phyloP scores from a whole-genome alignment of 2,329 filamentous ascomycete species.

The Fusarium fracticaudum region DNA sequence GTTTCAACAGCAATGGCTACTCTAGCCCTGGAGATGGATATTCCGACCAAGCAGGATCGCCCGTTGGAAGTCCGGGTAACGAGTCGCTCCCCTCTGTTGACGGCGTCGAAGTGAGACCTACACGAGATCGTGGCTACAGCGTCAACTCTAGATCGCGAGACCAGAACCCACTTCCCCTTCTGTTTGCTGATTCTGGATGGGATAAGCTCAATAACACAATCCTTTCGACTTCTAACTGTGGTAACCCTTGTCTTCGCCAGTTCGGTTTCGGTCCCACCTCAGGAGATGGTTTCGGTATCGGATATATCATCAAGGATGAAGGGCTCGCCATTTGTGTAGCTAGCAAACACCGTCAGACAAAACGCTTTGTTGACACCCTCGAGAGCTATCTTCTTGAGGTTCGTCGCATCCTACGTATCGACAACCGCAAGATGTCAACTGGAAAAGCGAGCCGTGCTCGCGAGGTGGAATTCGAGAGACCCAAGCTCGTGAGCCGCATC shows the following conservation, averaged over 20 bases:
- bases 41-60: slow-evolving; percentile 55
- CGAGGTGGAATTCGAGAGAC: slow-evolving; percentile 58
- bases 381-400: slow-evolving; percentile 94
- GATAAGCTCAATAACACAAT: slow-evolving; percentile 96
- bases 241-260: slow-evolving; percentile 91
- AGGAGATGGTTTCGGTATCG: slow-evolving; percentile 94
- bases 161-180: slow-evolving; percentile 70
- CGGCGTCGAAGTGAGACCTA: slow-evolving; percentile 46
- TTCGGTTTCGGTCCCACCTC: slow-evolving; percentile 97
- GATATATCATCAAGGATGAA: slow-evolving; percentile 91
- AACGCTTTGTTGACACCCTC: slow-evolving; percentile 86
- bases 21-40: slow-evolving; percentile 67
- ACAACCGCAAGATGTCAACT: slow-evolving; percentile 57
- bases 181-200: slow-evolving; percentile 92
- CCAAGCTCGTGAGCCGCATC: slow-evolving; percentile 57
- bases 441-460: slow-evolving; percentile 61
- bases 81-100: slow-evolving; percentile 55
- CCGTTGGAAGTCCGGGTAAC: slow-evolving; percentile 63
- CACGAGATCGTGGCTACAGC: slow-evolving; percentile 64
- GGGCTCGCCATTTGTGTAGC: slow-evolving; percentile 90
- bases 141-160: slow-evolving; percentile 59
- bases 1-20: slow-evolving; percentile 67
- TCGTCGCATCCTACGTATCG: slow-evolving; percentile 80
- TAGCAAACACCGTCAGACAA: slow-evolving; percentile 93
- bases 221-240: slow-evolving; percentile 97